These are phyloP conservation scores for Iberis amara DNA, from an alignment of 441 rosid species.

Conservation along the genomic window DNA sequence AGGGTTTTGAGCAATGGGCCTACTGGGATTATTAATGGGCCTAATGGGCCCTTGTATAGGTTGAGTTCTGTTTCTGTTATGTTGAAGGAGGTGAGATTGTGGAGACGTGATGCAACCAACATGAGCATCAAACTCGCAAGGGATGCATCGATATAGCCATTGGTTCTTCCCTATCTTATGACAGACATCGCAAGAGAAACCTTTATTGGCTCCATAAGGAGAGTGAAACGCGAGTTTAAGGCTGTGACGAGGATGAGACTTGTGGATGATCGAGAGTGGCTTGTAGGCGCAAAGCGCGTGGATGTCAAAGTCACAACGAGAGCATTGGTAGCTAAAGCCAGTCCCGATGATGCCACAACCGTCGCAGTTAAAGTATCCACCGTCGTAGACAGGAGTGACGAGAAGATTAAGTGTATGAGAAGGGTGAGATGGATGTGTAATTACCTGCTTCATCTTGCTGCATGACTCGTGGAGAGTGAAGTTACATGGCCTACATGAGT, in stretches of 20 bases:
- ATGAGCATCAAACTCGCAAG: slow-evolving; percentile 56
- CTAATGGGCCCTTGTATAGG: slow-evolving; percentile 10
- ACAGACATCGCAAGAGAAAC: slow-evolving; percentile 54
- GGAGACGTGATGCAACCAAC: slow-evolving; percentile 32
- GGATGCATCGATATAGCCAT: slow-evolving; percentile 51
- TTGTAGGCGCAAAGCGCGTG: slow-evolving; percentile 36
- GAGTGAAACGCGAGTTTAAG: slow-evolving; percentile 40
- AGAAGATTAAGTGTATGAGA: slow-evolving; percentile 32
- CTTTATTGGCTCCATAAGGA: slow-evolving; percentile 39
- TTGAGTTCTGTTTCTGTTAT: slow-evolving; percentile 6
- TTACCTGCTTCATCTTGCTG: slow-evolving; percentile 29
- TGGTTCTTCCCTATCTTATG: slow-evolving; percentile 38
- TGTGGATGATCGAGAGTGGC: slow-evolving; percentile 35
- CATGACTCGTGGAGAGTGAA: slow-evolving; percentile 34
- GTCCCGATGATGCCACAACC: slow-evolving; percentile 29
- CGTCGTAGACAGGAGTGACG: slow-evolving; percentile 25
- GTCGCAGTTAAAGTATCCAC: slow-evolving; percentile 32
- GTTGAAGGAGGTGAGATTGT: slow-evolving; percentile 28
- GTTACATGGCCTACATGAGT: slow-evolving; percentile 32
- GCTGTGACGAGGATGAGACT: slow-evolving; percentile 36
- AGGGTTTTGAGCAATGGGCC: slow-evolving; percentile 6
- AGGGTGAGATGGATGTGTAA: slow-evolving; percentile 32
- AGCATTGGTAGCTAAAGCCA: slow-evolving; percentile 35
- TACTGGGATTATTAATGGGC: not conserved
- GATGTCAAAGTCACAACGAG: slow-evolving; percentile 28